These are phyloP conservation scores for Sphaceloma murrayae DNA, from an alignment of 2,329 filamentous ascomycete genomes.

Conservation along the genomic window DNA sequence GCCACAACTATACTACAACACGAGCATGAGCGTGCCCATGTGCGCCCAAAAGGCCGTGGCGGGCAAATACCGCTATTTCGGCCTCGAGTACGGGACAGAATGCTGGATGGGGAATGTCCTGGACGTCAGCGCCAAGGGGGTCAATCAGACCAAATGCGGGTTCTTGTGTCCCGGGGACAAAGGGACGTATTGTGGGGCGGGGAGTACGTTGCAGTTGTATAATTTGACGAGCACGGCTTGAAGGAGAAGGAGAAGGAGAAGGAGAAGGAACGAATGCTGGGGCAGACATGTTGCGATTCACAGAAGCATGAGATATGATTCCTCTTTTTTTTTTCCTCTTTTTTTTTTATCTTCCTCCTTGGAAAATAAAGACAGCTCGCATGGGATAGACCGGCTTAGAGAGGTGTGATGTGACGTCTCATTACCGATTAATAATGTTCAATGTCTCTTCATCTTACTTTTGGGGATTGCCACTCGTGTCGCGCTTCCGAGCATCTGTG, in stretches of 20 bases:
- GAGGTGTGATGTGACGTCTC: too few relatives aligned
- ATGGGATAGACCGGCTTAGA: too few relatives aligned
- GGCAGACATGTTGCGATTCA: too few relatives aligned
- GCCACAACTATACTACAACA: constrained; percentile 8
- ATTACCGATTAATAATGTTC: too few relatives aligned
- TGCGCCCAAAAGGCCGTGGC: constrained; percentile 15
- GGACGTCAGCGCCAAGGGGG: neutral
- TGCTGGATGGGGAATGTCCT: constrained; percentile 18
- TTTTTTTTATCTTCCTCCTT: too few relatives aligned
- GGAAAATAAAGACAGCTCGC: too few relatives aligned
- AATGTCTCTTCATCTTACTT: too few relatives aligned
- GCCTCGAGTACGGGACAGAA: constrained; percentile 18
- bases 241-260: neutral
- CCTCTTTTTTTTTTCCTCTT: too few relatives aligned
- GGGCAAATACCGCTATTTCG: constrained; percentile 17
- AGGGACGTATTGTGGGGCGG: constrained; percentile 26
- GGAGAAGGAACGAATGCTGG: neutral
- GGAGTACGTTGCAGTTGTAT: constrained; percentile 20
- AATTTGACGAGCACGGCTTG: neutral
- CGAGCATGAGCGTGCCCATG: constrained; percentile 16
- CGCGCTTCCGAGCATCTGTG: too few relatives aligned
- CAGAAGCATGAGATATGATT: too few relatives aligned
- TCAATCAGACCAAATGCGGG: constrained; percentile 20
- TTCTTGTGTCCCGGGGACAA: constrained; percentile 24
- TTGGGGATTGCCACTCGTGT: too few relatives aligned